phyloP scores from a whole-genome alignment of 176 grass and related monocot genomes.

The Cymbopogon citratus region DNA sequence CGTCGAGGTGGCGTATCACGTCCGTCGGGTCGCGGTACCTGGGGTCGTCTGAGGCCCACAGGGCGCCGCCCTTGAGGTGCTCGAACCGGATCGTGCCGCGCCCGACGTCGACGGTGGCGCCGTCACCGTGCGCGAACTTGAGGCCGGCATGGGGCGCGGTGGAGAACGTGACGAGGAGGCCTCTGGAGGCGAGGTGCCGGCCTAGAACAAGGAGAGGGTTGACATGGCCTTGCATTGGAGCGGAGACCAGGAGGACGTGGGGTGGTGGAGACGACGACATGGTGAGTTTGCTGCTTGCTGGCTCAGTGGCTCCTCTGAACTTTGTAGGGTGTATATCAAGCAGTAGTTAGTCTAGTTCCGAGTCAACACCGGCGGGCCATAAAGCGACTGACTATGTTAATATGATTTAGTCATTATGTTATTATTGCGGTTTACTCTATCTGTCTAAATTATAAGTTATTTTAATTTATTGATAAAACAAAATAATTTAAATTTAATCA shows the following conservation, averaged over 20 bases:
- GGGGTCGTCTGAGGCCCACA: slow-evolving; percentile 23
- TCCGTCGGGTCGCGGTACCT: neutral
- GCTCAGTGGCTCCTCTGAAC: neutral
- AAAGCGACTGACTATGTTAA: too few species aligned
- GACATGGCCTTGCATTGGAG: slow-evolving; percentile 43
- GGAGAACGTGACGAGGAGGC: slow-evolving; percentile 45
- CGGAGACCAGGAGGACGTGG: slow-evolving; percentile 47
- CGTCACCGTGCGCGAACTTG: neutral
- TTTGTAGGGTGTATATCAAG: neutral
- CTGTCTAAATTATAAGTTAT: too few species aligned
- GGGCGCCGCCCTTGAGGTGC: neutral
- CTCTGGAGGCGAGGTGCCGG: slow-evolving; percentile 43
- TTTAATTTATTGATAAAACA: too few species aligned
- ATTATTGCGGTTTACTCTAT: too few species aligned
- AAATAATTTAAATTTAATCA: too few species aligned
- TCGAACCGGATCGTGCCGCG: slow-evolving; percentile 35
- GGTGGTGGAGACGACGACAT: neutral
- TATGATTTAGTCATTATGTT: too few species aligned
- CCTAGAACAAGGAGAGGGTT: slow-evolving; percentile 48
- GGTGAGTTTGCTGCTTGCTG: neutral
- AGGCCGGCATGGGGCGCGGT: slow-evolving; percentile 3
- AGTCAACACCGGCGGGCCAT: too few species aligned
- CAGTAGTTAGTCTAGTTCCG: too few species aligned
- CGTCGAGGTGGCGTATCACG: slow-evolving; percentile 18
- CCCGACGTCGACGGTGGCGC: neutral